Evolutionary conservation across 2,329 filamentous ascomycete genomes (phyloP).

Genomic region (Colletotrichum falcatum): DNA sequence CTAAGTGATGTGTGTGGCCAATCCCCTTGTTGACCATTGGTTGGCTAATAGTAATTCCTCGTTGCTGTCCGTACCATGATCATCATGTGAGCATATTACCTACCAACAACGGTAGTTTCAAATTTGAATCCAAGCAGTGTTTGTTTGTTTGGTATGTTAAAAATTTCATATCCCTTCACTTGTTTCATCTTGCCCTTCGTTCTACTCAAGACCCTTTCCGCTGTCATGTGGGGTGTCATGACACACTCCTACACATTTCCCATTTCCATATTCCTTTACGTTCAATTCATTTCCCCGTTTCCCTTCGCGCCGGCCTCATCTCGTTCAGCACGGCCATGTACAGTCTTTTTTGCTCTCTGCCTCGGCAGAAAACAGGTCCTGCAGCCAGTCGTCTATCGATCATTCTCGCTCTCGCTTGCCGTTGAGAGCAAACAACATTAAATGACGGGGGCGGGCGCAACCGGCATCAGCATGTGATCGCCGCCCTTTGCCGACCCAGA

Average conservation of each 20-base stretch:
- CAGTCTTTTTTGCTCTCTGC: background rate
- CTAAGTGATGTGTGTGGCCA: background rate
- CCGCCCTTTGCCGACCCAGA: conserved; percentile 30
- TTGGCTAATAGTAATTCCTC: background rate
- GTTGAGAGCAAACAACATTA: conserved; percentile 37
- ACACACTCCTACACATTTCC: conserved; percentile 37
- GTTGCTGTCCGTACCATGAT: background rate
- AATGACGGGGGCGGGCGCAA: conserved; percentile 20
- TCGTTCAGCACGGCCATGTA: background rate
- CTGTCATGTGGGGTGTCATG: conserved; percentile 16
- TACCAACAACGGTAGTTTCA: background rate
- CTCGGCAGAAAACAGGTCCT: background rate
- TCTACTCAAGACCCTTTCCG: conserved; percentile 1
- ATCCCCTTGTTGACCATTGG: background rate
- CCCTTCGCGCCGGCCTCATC: background rate
- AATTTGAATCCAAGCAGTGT: background rate
- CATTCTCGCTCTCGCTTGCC: conserved; percentile 17
- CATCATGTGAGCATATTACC: background rate
- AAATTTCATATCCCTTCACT: conserved; percentile 39
- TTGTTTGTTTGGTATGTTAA: conserved; percentile 21
- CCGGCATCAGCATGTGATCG: background rate
- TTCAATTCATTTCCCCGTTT: conserved; percentile 19
- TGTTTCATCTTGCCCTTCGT: conserved; percentile 21
- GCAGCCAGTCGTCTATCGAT: conserved; percentile 24
- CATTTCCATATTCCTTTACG: conserved; percentile 12